phyloP scores from a whole-genome alignment of 2,329 filamentous ascomycete species.

The Talaromyces amestolkiae region DNA sequence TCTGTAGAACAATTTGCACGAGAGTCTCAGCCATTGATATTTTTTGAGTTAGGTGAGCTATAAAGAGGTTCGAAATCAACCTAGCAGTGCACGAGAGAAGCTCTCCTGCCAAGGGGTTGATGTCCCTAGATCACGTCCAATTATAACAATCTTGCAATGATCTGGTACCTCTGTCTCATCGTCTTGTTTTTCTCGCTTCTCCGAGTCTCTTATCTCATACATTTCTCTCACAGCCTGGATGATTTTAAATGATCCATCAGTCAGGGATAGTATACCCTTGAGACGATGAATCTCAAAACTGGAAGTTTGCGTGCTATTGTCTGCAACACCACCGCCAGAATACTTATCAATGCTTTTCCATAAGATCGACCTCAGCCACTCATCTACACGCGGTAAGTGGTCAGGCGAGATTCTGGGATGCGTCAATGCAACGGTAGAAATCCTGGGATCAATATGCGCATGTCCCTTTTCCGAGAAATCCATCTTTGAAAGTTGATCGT shows the following conservation, averaged over 20 bases:
- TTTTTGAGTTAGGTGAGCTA: no score
- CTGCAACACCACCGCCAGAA: conserved; percentile 6
- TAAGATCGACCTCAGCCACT: conserved; percentile 76
- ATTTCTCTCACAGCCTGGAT: conserved; percentile 90
- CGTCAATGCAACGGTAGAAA: conserved; percentile 75
- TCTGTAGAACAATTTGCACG: no score
- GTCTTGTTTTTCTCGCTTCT: conserved; percentile 20
- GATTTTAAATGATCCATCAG: conserved; percentile 66
- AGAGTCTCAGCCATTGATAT: no score
- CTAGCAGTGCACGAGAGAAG: conserved; percentile 22
- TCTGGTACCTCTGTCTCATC: conserved; percentile 23
- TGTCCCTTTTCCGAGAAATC: conserved; percentile 75
- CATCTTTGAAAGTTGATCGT: conserved; percentile 74
- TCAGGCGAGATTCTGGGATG: conserved; percentile 58
- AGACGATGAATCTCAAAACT: conserved; percentile 80
- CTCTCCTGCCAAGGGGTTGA: conserved; percentile 36
- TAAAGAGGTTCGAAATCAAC: neutral
- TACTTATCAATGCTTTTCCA: conserved; percentile 63
- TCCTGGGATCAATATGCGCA: conserved; percentile 85
- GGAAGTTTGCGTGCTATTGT: conserved; percentile 22
- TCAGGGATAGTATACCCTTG: conserved; percentile 73
- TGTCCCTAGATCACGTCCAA: conserved; percentile 43
- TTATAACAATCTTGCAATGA: conserved; percentile 48
- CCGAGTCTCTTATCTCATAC: conserved; percentile 78
- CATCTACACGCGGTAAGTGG: conserved; percentile 66